phyloP scores from a whole-genome alignment of 1,284 basidiomycete genomes.

The Trichosporon sp. region DNA sequence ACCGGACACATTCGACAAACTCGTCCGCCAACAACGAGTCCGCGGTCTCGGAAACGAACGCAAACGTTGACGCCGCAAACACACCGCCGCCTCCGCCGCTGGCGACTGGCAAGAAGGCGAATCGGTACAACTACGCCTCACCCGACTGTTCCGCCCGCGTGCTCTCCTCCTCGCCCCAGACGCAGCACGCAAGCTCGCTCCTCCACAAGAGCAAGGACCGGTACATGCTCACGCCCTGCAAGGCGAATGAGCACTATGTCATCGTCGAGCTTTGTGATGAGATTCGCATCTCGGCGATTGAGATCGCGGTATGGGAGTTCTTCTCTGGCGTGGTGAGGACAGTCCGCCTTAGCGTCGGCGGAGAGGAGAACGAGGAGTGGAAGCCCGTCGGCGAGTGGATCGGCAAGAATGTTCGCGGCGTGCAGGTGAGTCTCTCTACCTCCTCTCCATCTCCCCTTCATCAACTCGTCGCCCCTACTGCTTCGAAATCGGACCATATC shows the following conservation, averaged over 20 bases:
- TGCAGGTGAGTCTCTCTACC: slow-evolving; percentile 61
- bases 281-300: slow-evolving; percentile 90
- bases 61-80: neutral
- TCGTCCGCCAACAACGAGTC: neutral
- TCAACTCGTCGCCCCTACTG: neutral
- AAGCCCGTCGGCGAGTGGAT: slow-evolving; percentile 61
- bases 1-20: neutral
- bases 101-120: slow-evolving; percentile 28
- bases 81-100: neutral
- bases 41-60: neutral
- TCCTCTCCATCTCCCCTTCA: slow-evolving; percentile 4
- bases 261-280: slow-evolving; percentile 97
- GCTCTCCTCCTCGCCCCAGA: slow-evolving; percentile 71
- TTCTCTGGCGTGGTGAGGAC: slow-evolving; percentile 96
- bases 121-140: slow-evolving; percentile 88
- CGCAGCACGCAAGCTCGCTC: slow-evolving; percentile 78
- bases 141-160: slow-evolving; percentile 89
- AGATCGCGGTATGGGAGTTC: slow-evolving; percentile 95
- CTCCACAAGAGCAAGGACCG: slow-evolving; percentile 84
- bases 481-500: neutral
- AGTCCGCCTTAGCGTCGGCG: slow-evolving; percentile 77
- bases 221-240: slow-evolving; percentile 96
- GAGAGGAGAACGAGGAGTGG: slow-evolving; percentile 53
- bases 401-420: slow-evolving; percentile 84
- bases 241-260: slow-evolving; percentile 67